A percentile compares a stretch with the other conserved stretches of the same genome.
Conservation (phyloP, 2,329 filamentous ascomycete genomes). For the Dactylonectria macrodidyma region DNA sequence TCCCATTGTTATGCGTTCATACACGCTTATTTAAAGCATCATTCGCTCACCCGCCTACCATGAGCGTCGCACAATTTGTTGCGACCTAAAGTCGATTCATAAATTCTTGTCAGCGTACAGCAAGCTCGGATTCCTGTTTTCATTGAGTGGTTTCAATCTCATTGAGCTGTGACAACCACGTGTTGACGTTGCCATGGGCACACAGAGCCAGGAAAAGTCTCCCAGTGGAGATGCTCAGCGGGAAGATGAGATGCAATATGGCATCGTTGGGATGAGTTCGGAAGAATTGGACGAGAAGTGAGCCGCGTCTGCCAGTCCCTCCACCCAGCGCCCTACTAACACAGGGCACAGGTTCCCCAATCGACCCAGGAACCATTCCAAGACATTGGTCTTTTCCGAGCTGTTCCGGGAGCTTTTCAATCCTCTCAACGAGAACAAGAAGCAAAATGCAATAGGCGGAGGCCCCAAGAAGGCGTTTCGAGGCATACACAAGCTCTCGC, state of each 20-base stretch:
- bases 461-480: conserved; percentile 72
- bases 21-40: neutral
- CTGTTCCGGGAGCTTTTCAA: conserved; percentile 87
- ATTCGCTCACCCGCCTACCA: neutral
- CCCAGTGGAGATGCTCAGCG: conserved; percentile 57
- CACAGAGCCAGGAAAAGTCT: conserved; percentile 22
- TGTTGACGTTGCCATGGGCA: conserved; percentile 27
- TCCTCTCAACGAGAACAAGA: conserved; percentile 83
- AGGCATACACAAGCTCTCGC: conserved; percentile 71
- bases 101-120: neutral
- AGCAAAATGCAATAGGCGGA: conserved; percentile 75
- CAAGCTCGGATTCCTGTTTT: neutral
- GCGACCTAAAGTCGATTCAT: neutral
- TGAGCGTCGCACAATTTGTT: neutral
- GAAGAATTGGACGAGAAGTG: conserved; percentile 64
- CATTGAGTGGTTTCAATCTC: neutral
- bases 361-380: conserved; percentile 83
- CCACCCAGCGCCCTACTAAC: conserved; percentile 35
- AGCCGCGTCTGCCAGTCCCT: neutral
- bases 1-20: conserved; percentile 8
- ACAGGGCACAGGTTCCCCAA: conserved; percentile 79
- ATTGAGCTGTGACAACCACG: neutral
- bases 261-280: conserved; percentile 53
- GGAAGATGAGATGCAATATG: conserved; percentile 69
- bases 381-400: conserved; percentile 86